These are phyloP conservation scores for Aulographum hederae DNA, from an alignment of 2,329 filamentous ascomycete species.

Conservation along the genomic window DNA sequence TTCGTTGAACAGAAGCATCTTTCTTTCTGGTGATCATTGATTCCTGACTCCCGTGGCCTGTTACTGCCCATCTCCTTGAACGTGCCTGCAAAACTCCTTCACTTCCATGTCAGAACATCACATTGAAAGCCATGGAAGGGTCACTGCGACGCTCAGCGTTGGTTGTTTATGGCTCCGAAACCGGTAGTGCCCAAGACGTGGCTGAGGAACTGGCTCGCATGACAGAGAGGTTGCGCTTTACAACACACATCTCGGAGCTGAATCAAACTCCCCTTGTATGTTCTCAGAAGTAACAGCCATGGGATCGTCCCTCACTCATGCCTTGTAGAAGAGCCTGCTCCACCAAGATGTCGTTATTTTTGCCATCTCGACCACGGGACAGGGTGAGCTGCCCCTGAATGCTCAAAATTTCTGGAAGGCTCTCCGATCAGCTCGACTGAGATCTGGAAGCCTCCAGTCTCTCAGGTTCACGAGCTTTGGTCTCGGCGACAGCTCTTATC, in stretches of 20 bases:
- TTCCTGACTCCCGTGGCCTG: too few species aligned
- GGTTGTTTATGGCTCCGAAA: slow-evolving; percentile 86
- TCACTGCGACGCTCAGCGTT: too few species aligned
- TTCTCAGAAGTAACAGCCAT: slow-evolving; percentile 6
- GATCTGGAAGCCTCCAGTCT: slow-evolving; percentile 46
- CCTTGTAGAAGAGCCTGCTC: slow-evolving; percentile 21
- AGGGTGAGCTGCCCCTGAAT: slow-evolving; percentile 84
- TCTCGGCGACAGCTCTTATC: slow-evolving; percentile 85
- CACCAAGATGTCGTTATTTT: slow-evolving; percentile 48
- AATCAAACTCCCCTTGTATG: slow-evolving; percentile 59
- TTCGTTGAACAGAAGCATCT: too few species aligned
- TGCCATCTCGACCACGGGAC: slow-evolving; percentile 78
- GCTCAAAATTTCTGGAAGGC: slow-evolving; percentile 68
- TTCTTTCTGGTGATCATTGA: too few species aligned
- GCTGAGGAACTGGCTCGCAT: slow-evolving; percentile 66
- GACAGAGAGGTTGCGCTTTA: slow-evolving; percentile 62
- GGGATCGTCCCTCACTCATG: background rate
- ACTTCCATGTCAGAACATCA: too few species aligned
- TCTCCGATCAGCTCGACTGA: slow-evolving; percentile 60
- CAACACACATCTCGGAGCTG: slow-evolving; percentile 57
- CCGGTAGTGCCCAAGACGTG: slow-evolving; percentile 81
- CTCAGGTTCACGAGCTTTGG: slow-evolving; percentile 75
- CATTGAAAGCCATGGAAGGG: too few species aligned
- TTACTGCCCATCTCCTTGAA: too few species aligned
- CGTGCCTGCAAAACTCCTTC: too few species aligned